A percentile compares a stretch with the other conserved stretches of the same genome.
phyloP scores from a whole-genome alignment of 768 basidiomycete species.

The Myochromella boudieri region DNA sequence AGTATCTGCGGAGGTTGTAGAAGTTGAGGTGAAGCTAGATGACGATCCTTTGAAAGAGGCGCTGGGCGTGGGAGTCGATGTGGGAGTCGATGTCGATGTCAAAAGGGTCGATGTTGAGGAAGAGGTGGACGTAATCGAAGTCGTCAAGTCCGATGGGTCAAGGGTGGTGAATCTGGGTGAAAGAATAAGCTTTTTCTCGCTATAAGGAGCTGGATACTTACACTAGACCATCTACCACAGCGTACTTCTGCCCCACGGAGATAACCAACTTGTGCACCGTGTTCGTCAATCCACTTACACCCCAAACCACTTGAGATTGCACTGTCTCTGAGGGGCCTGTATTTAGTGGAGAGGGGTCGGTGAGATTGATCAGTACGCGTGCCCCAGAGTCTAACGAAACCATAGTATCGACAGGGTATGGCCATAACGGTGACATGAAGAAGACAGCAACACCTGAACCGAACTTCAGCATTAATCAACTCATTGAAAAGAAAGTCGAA shows the following conservation, averaged over 20 bases:
- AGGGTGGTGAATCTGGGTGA: slow-evolving; percentile 22
- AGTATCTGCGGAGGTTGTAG: slow-evolving; percentile 21
- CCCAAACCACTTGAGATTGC: slow-evolving; percentile 36
- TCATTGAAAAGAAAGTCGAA: slow-evolving; percentile 13
- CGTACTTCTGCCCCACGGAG: slow-evolving; percentile 37
- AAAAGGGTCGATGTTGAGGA: slow-evolving; percentile 11
- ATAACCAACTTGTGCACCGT: slow-evolving; percentile 35
- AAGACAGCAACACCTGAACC: slow-evolving; percentile 44
- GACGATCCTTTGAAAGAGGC: slow-evolving; percentile 8
- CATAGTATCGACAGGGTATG: slow-evolving; percentile 41
- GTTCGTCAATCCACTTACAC: slow-evolving; percentile 29
- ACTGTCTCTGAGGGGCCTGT: slow-evolving; percentile 35
- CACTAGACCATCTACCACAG: slow-evolving; percentile 40
- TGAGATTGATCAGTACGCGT: slow-evolving; percentile 33
- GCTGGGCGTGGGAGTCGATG: slow-evolving; percentile 12
- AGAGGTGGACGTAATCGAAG: slow-evolving; percentile 11
- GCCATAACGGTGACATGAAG: slow-evolving; percentile 45
- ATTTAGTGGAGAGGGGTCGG: slow-evolving; percentile 32
- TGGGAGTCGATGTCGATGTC: slow-evolving; percentile 3
- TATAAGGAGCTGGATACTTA: slow-evolving; percentile 14
- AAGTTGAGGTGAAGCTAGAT: slow-evolving; percentile 5
- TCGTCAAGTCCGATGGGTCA: slow-evolving; percentile 19
- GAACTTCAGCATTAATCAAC: not conserved
- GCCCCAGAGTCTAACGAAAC: slow-evolving; percentile 38
- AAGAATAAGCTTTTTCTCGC: not conserved